Conservation (phyloP, 1,284 basidiomycete species). For the Moesziomyces parantarcticus region DNA sequence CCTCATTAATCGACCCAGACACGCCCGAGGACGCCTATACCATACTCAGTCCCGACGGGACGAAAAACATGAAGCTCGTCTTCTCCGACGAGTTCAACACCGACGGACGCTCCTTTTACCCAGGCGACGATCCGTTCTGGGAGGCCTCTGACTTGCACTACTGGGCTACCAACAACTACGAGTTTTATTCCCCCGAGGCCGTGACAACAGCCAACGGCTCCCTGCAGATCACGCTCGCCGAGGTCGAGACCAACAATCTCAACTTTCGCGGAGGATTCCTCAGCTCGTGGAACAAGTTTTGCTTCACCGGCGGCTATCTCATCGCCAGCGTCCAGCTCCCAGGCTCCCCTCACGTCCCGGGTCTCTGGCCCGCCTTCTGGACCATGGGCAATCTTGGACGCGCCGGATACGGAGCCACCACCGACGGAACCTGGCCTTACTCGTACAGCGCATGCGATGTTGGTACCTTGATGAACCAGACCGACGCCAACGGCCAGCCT, state of each 20-base stretch:
- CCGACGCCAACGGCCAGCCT: conserved; percentile 44
- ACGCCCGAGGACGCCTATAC: conserved; percentile 63
- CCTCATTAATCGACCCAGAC: conserved; percentile 67
- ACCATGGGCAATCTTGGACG: conserved; percentile 81
- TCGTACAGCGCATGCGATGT: conserved; percentile 68
- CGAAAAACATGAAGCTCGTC: conserved; percentile 60
- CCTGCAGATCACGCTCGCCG: conserved; percentile 76
- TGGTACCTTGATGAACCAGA: conserved; percentile 62
- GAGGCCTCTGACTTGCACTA: conserved; percentile 79
- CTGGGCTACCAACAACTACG: conserved; percentile 71
- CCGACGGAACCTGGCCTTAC: conserved; percentile 79
- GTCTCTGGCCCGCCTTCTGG: conserved; percentile 73
- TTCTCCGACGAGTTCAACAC: conserved; percentile 68
- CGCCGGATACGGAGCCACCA: conserved; percentile 65
- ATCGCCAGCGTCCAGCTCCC: conserved; percentile 80
- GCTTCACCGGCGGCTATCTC: conserved; percentile 91
- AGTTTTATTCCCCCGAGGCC: conserved; percentile 79
- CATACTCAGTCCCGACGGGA: conserved; percentile 71
- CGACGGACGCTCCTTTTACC: conserved; percentile 71
- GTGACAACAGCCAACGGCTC: conserved; percentile 82
- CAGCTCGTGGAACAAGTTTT: conserved; percentile 84
- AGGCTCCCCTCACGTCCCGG: conserved; percentile 73
- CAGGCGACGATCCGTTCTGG: conserved; percentile 76
- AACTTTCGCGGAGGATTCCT: conserved; percentile 74
- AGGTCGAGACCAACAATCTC: conserved; percentile 74